phyloP scores from a whole-genome alignment of 495 filamentous ascomycete genomes.

The Hypoxylon trugodes region DNA sequence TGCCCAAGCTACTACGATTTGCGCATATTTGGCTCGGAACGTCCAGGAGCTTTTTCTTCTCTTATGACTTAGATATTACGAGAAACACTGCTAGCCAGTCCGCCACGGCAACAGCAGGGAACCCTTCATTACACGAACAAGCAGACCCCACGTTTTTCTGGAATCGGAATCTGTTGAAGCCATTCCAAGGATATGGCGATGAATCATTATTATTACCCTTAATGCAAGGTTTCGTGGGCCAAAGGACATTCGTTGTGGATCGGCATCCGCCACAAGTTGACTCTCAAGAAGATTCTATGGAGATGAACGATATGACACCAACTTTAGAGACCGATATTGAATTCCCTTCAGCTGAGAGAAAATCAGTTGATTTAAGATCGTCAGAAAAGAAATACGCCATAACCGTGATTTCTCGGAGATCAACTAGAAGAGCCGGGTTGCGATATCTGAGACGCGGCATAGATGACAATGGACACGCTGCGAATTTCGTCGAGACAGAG shows the following conservation, averaged over 20 bases:
- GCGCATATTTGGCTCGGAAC: constrained; percentile 80
- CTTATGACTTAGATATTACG: constrained; percentile 92
- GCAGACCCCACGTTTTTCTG: constrained; percentile 91
- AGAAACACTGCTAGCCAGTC: constrained; percentile 63
- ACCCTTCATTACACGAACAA: constrained; percentile 70
- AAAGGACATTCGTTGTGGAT: constrained; percentile 77
- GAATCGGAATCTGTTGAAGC: constrained; percentile 79
- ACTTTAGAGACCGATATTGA: constrained; percentile 20
- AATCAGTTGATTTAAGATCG: constrained; percentile 42
- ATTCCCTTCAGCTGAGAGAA: constrained; percentile 26
- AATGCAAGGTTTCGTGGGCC: constrained; percentile 95
- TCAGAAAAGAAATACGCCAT: constrained; percentile 69
- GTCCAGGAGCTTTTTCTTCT: constrained; percentile 87
- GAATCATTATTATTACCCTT: constrained; percentile 77
- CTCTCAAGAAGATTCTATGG: constrained; percentile 52
- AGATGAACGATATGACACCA: constrained; percentile 48
- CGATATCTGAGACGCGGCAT: constrained; percentile 92
- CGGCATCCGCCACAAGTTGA: constrained; percentile 54
- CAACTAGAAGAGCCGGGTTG: constrained; percentile 82
- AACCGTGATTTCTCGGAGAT: constrained; percentile 87
- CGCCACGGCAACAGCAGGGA: constrained; percentile 43
- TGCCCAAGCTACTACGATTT: constrained; percentile 85
- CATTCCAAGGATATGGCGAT: constrained; percentile 76
- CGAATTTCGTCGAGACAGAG: constrained; percentile 94
- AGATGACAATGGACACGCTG: constrained; percentile 84